Evolutionary conservation across 2,329 filamentous ascomycete species (phyloP), one percentile per base, ranked within the genome.

Genomic region (Karstenula rhodostoma): DNA sequence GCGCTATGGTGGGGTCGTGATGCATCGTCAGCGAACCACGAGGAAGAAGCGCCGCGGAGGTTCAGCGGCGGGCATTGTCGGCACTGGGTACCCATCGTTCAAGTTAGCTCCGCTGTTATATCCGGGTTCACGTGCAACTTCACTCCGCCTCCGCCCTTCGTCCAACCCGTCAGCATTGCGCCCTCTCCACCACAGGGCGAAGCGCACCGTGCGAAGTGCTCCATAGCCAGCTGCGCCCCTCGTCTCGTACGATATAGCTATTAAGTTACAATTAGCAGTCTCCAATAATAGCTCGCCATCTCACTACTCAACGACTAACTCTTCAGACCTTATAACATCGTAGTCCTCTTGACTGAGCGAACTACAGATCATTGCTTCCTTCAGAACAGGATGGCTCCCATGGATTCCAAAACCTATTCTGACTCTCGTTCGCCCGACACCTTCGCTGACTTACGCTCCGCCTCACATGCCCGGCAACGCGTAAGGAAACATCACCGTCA

Each of bases 361-460:
- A 58, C 32, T 54, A 54, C 56, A 29, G 3, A 27, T 22, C 25
- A 5, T 2, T 22, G 12, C 9, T 29, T 6, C 12, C n/a, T 49
- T 13, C 22, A n/a, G 40, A 42, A 40, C 22, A 53, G 1, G 19
- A 53, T 29, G 33, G 25, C 19, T 12, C 23, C 35, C 22, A 40
- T 9, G 10, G 22, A 32, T 8, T 9, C 4, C 29, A 48, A 35
- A 33, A 15, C 42, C 4, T 15, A 17, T 12, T 49, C 55, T 6
- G 55, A 51, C 15, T 55, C 52, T 12, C 10, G 17, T 6, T 40
- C 56, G 29, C 40, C 52, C 19, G 60, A 63, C 37, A 32, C 51
- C 10, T 65, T 61, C 52, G 22, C 35, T 9, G 64, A 63, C 50
- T 43, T 67, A 4, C 61, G 63, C 35, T 64, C 63, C 22, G 59